A percentile compares a stretch with the other conserved stretches of the same genome.
phyloP scores from a whole-genome alignment of 169 alveolate species.

The Eimeria acervulina region DNA sequence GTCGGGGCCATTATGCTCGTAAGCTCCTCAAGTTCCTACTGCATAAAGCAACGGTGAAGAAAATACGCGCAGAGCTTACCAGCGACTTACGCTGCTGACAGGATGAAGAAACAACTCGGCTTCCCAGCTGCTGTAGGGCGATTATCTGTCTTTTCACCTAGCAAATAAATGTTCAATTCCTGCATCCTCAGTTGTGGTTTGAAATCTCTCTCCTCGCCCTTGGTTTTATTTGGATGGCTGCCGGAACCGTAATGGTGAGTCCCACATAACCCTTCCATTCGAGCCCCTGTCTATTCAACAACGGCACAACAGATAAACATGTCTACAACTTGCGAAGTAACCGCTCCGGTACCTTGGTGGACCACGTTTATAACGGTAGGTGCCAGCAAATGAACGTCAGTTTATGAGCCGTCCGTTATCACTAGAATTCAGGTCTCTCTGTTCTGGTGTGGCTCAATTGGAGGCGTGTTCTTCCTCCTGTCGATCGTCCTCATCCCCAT shows the following conservation, averaged over 20 bases:
- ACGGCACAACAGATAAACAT: constrained; percentile 73
- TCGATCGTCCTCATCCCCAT: constrained; percentile 80
- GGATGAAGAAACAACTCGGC: constrained; percentile 62
- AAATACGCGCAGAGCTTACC: constrained; percentile 76
- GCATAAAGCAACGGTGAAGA: not conserved
- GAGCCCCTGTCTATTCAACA: not conserved
- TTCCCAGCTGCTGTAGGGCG: constrained; percentile 72
- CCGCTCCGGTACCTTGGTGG: constrained; percentile 84
- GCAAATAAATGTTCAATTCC: not conserved
- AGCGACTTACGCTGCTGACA: constrained; percentile 77
- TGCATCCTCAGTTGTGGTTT: constrained; percentile 36
- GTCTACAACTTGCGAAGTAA: constrained; percentile 81
- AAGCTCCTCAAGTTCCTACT: constrained; percentile 1
- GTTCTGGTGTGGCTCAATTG: constrained; percentile 82
- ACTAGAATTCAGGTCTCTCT: constrained; percentile 65
- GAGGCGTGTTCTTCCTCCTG: constrained; percentile 80
- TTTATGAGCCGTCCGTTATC: not conserved
- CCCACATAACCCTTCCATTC: not conserved
- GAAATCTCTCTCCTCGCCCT: constrained; percentile 73
- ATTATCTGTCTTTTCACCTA: not conserved
- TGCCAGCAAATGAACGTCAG: not conserved
- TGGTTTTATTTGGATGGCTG: constrained; percentile 81
- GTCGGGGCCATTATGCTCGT: constrained; percentile 75
- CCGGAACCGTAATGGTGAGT: constrained; percentile 82
- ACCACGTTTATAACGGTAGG: constrained; percentile 81